Conservation (phyloP, 2,329 filamentous ascomycete genomes). For the Diaporthe australafricana region DNA sequence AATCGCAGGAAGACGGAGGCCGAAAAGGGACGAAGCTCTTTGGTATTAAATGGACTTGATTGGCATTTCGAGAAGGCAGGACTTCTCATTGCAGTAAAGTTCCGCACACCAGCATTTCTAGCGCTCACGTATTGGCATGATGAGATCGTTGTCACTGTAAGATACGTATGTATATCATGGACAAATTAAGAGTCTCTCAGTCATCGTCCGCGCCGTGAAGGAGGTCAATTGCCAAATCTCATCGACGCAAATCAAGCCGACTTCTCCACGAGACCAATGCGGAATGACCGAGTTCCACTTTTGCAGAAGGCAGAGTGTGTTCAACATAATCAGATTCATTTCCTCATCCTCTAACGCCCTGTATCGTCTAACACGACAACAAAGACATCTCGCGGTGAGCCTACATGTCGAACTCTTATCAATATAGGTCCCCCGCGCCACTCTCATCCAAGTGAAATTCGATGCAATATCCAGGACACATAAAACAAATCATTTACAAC, state of each 20-base stretch:
- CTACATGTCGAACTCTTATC: background rate
- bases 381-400: conserved; percentile 19
- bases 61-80: too few relatives aligned
- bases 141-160: background rate
- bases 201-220: background rate
- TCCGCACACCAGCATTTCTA: background rate
- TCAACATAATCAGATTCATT: background rate
- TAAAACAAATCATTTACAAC: conserved; percentile 61
- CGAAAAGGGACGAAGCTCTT: conserved; percentile 66
- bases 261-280: background rate
- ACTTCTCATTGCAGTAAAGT: background rate
- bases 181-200: background rate
- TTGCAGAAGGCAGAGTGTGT: background rate
- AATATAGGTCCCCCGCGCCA: background rate
- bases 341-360: conserved; percentile 27
- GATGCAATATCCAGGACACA: background rate
- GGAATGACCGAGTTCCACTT: background rate
- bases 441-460: background rate
- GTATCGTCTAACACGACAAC: conserved; percentile 25
- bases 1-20: conserved; percentile 45
- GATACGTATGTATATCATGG: background rate
- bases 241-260: background rate
- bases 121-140: background rate
- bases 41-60: conserved; percentile 68
- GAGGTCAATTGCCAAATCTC: background rate